Base-by-base conservation (phyloP, 148 eudicot species). In the Arbutus unedo region DNA sequence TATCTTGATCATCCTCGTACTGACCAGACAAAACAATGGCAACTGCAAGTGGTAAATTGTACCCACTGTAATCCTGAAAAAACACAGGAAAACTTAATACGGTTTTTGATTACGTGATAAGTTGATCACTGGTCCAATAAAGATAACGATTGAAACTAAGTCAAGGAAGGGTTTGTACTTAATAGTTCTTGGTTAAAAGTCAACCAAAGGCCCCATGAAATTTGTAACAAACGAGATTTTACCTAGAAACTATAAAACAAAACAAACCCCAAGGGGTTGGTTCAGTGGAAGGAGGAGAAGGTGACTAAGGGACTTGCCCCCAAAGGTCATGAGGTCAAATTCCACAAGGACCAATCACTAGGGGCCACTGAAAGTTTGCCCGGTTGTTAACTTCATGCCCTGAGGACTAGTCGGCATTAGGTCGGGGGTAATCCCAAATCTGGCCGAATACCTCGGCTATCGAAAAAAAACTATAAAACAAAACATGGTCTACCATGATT, bases 1-100 rank as follows among this genome's bases (percentile, higher is more conserved):
- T 90, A 85, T 94, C 98, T 53, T 83, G 18, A 79, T 94, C 91
- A 83, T 94, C 98, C 83, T 91, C 98, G 76, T 94, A 94, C 73
- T 90, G 94, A 15, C 95, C 95, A n/a, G 98, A 94, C 82, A 94
- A 41, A 16, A 94, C 93, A 75, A 94, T 91, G 16, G 93, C 84
- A 19, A 88, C 80, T 7, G 95, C 91, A 77, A 94, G 78, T 43
- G 98, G 98, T 8, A 92, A 85, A 4, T 79, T 85, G 83, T 85
- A 89, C 6, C 57, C 78, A 9, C 21, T 54, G 23, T 78, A 74
- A 43, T 82, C 88, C 87, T 87, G 79, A 85, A 84, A 83, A 85
- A 84, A 6, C 54, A 74, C 23, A 18, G 9, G 79, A 18, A 44
- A 80, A 81, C 23, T n/a, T 50, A 50, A 25, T 0, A 53, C 38